Percentiles rank a stretch among this genome's conserved stretches.
Evolutionary conservation across 495 filamentous ascomycete species (phyloP).

Genomic region (Daldinia concentrica): DNA sequence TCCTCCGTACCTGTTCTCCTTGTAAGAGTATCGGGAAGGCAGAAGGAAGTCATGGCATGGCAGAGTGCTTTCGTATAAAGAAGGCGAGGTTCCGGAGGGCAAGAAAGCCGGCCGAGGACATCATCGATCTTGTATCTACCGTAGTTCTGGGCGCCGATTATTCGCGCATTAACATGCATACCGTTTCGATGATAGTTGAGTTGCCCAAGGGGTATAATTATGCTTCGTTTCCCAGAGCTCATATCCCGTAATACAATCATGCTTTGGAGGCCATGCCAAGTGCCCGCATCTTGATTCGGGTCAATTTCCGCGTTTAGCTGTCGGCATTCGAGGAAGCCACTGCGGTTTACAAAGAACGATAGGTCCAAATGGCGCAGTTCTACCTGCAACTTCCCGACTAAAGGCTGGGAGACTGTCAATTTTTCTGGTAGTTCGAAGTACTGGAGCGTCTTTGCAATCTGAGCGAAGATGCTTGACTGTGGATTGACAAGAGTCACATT

Average conservation of each 20-base stretch:
- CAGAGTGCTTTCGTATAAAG: constrained; percentile 63
- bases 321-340: constrained; percentile 53
- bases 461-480: constrained; percentile 37
- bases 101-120: constrained; percentile 56
- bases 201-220: constrained; percentile 51
- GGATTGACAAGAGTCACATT: constrained; percentile 44
- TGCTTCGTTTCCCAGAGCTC: constrained; percentile 46
- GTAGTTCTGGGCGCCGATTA: constrained; percentile 45
- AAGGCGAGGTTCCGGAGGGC: constrained; percentile 57
- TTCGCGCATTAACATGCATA: constrained; percentile 48
- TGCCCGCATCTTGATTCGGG: constrained; percentile 60
- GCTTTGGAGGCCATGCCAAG: constrained; percentile 59
- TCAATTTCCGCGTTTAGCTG: constrained; percentile 57
- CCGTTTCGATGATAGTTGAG: constrained; percentile 20
- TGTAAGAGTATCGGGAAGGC: constrained; percentile 66
- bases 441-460: constrained; percentile 49
- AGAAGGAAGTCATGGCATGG: constrained; percentile 68
- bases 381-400: constrained; percentile 41
- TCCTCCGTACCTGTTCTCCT: constrained; percentile 69
- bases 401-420: constrained; percentile 51
- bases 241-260: constrained; percentile 58
- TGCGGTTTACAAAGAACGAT: constrained; percentile 47
- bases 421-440: constrained; percentile 47
- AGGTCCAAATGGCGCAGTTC: constrained; percentile 52
- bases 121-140: constrained; percentile 58